Base-by-base conservation (phyloP, 495 filamentous ascomycete genomes). In the Annulohypoxylon maeteangense region DNA sequence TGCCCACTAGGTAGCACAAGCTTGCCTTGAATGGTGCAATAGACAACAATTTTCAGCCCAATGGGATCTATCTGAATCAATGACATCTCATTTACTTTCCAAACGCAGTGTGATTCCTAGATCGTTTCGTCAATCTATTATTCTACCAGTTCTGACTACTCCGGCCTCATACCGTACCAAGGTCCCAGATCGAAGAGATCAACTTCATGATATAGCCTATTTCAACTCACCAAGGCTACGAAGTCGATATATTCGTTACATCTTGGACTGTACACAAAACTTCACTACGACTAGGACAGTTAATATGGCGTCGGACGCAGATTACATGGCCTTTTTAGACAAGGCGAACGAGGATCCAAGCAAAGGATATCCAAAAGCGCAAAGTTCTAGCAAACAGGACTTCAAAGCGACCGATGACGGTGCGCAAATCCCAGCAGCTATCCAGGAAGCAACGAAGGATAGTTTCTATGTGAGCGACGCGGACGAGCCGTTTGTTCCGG, bases 401-500 rank as follows among this genome's bases (percentile, higher is more conserved):
- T 83, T 87, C 64, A 84, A 88, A 72, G 80, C 88, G 23, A 82
- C 86, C 4, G 82, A 90, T 63, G 70, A 75, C 3, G 85, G 82
- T 0, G 81, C 80, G 7, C 60, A 72, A 12, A 81, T 94, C 48
- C 93, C 93, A 0, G 74, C 78, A 18, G 78, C 80, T 18, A 79
- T 96, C 65, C 76, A 82, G 68, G 80, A 82, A 55, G 79, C 76
- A 3, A 74, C 71, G 3, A 81, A 88, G 29, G 87, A 91, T 61
- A 84, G 80, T 50, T 90, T 88, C 74, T 96, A 95, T 78, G 77
- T 87, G 3, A 93, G 90, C 59, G 93, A 97, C 64, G 86, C 91
- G 5, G 93, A 97, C 79, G 92, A 95, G 81, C 90, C 90, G 36
- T 97, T 94, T 78, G 89, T 90, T 76, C 87, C 88, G 1, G 92